Base-by-base conservation (phyloP, 139 green algal species). In the Diplosphaera chodatii region DNA sequence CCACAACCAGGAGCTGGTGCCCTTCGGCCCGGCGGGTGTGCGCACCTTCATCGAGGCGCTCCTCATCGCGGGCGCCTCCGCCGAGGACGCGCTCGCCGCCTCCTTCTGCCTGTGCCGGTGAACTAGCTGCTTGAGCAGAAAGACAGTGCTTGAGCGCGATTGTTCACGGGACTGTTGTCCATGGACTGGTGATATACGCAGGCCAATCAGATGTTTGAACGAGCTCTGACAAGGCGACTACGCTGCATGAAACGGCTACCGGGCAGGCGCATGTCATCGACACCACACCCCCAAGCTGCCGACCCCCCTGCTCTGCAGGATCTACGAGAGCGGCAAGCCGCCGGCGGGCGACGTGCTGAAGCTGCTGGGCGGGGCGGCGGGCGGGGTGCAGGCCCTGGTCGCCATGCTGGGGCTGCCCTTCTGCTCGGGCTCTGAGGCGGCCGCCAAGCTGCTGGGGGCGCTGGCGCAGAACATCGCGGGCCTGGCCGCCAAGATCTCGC, bases 1-100 rank as follows among this genome's bases (percentile, higher is more conserved):
- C 48, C 48, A 59, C 48, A 59, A 59, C 48, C 48, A 59, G 48
- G 48, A 59, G 48, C 48, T 59, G 48, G 48, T 59, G 48, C 48
- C 48, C 48, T 59, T 59, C 25, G 48, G 48, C 48, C 48, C 48
- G 13, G 48, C 48, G 48, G 48, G 48, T 18, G 48, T 59, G 48
- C 48, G 48, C 48, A 59, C 48, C 48, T 59, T 59, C 48, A 59
- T 59, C 48, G 48, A 59, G 48, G 48, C 48, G 48, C 48, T 59
- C 13, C 48, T 59, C 48, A 59, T 59, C 48, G 48, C 48, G 13
- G 48, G 48, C 48, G 48, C 48, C 3, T 59, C 48, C 18, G 48
- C 48, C 8, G 48, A 59, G 18, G 48, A 59, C 48, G 48, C 48
- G 10, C 48, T 59, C 48, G 48, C 48, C 48, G 48, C 48, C 48